Percentiles rank a stretch among this genome's conserved stretches.
Conservation (phyloP, 2,329 filamentous ascomycete genomes). For the Ceratocystis papillata region DNA sequence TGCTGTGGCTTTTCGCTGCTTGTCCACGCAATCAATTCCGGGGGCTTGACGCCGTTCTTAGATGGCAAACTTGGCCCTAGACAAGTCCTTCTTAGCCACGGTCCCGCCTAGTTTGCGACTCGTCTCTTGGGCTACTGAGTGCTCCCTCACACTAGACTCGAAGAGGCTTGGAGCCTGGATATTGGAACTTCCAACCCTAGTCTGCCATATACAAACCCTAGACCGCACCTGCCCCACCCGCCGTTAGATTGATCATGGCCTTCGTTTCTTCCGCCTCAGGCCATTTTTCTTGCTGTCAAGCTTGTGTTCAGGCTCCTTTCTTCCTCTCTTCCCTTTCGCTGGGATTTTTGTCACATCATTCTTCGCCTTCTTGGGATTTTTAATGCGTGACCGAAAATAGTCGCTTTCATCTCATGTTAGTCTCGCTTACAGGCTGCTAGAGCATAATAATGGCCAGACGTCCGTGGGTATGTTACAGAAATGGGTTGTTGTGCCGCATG, state of each 20-base stretch:
- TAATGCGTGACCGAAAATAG: conserved; percentile 7
- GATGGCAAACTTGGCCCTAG: not conserved
- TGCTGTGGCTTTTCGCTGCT: not conserved
- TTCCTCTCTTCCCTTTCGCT: not conserved
- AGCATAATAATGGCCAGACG: conserved; percentile 1
- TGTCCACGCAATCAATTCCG: not conserved
- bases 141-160: not conserved
- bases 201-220: not conserved
- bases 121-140: not conserved
- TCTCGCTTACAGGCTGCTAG: not conserved
- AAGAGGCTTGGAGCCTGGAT: not conserved
- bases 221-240: no score
- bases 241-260: not conserved
- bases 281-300: not conserved
- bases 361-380: not conserved
- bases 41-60: not conserved
- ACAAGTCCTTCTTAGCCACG: not conserved
- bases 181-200: not conserved
- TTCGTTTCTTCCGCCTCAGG: not conserved
- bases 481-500: conserved; percentile 10
- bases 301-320: not conserved
- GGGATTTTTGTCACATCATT: not conserved
- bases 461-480: conserved; percentile 18
- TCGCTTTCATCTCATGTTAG: conserved; percentile 16
- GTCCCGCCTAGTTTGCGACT: not conserved